These are phyloP conservation scores for Candolleomyces aberdarensis DNA, from an alignment of 768 basidiomycete genomes.

Conservation along the genomic window DNA sequence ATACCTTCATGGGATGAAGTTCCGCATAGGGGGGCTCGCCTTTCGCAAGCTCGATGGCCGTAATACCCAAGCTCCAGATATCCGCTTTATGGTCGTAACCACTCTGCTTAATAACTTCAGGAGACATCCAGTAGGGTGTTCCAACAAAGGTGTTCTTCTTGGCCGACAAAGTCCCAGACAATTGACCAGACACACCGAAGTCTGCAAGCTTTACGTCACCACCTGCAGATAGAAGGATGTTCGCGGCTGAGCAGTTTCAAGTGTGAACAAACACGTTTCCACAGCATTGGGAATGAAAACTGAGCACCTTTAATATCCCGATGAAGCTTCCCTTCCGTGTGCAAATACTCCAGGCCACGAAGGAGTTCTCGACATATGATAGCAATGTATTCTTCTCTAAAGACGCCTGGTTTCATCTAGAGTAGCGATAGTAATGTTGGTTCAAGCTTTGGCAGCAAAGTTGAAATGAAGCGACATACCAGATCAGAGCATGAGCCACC, in stretches of 20 bases:
- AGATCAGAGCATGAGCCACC: constrained; percentile 98
- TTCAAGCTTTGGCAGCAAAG: constrained; percentile 3
- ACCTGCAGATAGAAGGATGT: constrained; percentile 86
- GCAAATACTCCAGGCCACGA: constrained; percentile 91
- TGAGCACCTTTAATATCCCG: constrained; percentile 94
- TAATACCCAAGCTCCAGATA: constrained; percentile 98
- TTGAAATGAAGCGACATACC: constrained; percentile 42
- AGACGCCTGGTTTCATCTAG: constrained; percentile 98
- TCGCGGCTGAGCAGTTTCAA: constrained; percentile 63
- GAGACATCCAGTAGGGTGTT: constrained; percentile 99
- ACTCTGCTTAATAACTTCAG: constrained; percentile 99
- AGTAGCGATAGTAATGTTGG: constrained; percentile 13
- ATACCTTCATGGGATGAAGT: constrained; percentile 98
- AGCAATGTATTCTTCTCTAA: constrained; percentile 98
- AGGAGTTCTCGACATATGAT: constrained; percentile 93
- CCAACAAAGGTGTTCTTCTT: constrained; percentile 99
- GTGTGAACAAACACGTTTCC: not conserved
- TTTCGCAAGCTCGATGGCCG: constrained; percentile 95
- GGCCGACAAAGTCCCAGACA: constrained; percentile 87
- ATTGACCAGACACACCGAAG: constrained; percentile 97
- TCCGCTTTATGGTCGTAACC: constrained; percentile 99
- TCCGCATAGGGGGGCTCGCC: constrained; percentile 99
- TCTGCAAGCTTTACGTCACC: constrained; percentile 98
- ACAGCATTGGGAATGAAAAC: not conserved
- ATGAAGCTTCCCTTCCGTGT: constrained; percentile 94